A percentile compares a stretch with the other conserved stretches of the same genome.
These are phyloP conservation scores for Ustilago loliicola DNA, from an alignment of 1,284 basidiomycete genomes.

Conservation along the genomic window DNA sequence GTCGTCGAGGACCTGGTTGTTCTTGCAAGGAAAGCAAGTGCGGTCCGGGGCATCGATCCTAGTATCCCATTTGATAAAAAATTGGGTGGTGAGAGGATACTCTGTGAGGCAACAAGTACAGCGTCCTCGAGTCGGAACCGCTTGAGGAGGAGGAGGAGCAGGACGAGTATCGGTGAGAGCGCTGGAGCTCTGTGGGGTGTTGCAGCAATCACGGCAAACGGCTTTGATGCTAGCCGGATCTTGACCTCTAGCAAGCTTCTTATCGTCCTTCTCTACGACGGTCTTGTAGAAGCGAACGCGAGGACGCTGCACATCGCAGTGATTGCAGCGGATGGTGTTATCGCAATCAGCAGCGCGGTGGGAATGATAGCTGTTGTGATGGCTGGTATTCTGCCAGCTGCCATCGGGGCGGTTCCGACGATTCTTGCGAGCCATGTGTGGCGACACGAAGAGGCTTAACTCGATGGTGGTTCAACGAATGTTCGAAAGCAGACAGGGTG, in stretches of 20 bases:
- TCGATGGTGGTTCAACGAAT: background rate
- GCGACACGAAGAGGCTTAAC: slow-evolving; percentile 26
- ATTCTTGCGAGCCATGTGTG: slow-evolving; percentile 22
- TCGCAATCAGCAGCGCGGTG: background rate
- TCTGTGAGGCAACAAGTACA: slow-evolving; percentile 18
- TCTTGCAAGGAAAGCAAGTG: slow-evolving; percentile 15
- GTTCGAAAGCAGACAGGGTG: too few species aligned
- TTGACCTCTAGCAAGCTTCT: slow-evolving; percentile 1
- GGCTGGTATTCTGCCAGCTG: background rate
- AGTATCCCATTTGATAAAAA: slow-evolving; percentile 10
- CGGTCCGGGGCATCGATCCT: background rate
- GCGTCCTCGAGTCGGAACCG: background rate
- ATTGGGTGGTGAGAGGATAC: slow-evolving; percentile 12
- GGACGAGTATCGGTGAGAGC: background rate
- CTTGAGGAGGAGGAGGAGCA: background rate
- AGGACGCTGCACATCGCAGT: slow-evolving; percentile 8
- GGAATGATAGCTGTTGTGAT: background rate
- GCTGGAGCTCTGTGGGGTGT: background rate
- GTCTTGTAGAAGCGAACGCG: slow-evolving; percentile 9
- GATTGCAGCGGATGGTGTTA: slow-evolving; percentile 4
- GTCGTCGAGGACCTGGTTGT: background rate
- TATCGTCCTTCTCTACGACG: slow-evolving; percentile 7
- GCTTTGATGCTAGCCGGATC: slow-evolving; percentile 3
- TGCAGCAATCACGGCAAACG: slow-evolving; percentile 23
- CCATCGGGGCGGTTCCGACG: background rate